Conservation (phyloP, 129 eudicot genomes). For the Saposhnikovia divaricata region DNA sequence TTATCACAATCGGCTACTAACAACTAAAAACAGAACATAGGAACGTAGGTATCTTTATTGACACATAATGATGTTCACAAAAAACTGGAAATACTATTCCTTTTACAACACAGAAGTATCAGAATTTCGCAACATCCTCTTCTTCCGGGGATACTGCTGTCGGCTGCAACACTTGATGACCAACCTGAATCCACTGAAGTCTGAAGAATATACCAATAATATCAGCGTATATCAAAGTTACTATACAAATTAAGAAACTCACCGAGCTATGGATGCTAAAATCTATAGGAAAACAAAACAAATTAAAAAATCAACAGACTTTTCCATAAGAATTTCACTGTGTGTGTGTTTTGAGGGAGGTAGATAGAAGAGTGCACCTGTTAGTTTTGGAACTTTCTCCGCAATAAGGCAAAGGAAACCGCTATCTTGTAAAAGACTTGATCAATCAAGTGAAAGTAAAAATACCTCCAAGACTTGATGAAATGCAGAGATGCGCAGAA, state of each 20-base stretch:
- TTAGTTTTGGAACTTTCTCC: background rate
- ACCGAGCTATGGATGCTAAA: background rate
- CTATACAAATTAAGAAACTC: background rate
- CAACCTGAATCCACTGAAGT: background rate
- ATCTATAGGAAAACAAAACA: too few species aligned
- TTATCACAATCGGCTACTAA: too few species aligned
- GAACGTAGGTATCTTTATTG: too few species aligned
- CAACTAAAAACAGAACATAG: background rate
- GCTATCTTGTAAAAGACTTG: background rate
- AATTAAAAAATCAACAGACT: too few species aligned
- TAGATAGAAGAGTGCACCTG: background rate
- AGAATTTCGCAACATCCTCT: background rate
- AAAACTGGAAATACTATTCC: too few species aligned
- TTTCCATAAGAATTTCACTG: background rate
- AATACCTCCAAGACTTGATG: background rate
- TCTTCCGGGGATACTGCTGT: background rate
- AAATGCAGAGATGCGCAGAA: background rate
- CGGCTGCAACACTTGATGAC: background rate
- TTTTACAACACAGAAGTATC: background rate
- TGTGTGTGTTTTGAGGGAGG: background rate
- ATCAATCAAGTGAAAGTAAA: background rate
- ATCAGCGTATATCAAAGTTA: too few species aligned
- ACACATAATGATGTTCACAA: too few species aligned
- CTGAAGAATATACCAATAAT: background rate
- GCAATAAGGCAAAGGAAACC: background rate